Base-by-base conservation (phyloP, 176 grass and related monocot genomes). In the Tuctoria greenei region DNA sequence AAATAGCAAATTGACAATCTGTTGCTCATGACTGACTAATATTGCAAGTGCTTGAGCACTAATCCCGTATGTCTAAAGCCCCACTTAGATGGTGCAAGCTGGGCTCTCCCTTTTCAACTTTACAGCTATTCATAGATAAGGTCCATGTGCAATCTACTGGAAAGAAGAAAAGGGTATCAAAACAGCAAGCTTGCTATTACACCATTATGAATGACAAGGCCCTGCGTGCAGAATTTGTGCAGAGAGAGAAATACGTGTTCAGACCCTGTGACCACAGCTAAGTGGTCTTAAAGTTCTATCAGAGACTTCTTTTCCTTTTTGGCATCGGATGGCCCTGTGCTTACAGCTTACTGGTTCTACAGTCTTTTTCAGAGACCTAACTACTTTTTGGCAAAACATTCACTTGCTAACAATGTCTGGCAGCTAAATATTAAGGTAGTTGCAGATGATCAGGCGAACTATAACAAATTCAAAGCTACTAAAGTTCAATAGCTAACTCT, bases 111-210 rank as follows among this genome's bases (percentile, higher is more conserved):
- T 43, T 83, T 78, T 88, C 8, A 74, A 67, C 61, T 74, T 82
- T 75, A 84, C 71, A 80, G 65, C 46, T 84, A 56, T 71, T 66
- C 75, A 46, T 46, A 75, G 6, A 65, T 41, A 80, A 75, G 21
- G 52, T 16, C 27, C 80, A 74, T 57, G 44, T 55, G 25, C 23
- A 12, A 83, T 83, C 37, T 61, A 69, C 28, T 74, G 36, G 36
- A 50, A n/a, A 49, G 56, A 65, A 14, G 25, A 75, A 63, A 44
- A 63, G 75, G 43, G 40, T 47, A 72, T 59, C n/a, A 65, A 66
- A 77, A 59, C 11, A 47, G 57, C 72, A 45, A 64, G 21, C 20
- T 4, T 59, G 39, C 38, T 56, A 72, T 6, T 72, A 74, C 26
- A 43, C 45, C 23, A 13, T 46, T 49, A 71, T 72, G 65, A 47